Conservation (phyloP, 768 basidiomycete species). For the Tulasnella sp. region DNA sequence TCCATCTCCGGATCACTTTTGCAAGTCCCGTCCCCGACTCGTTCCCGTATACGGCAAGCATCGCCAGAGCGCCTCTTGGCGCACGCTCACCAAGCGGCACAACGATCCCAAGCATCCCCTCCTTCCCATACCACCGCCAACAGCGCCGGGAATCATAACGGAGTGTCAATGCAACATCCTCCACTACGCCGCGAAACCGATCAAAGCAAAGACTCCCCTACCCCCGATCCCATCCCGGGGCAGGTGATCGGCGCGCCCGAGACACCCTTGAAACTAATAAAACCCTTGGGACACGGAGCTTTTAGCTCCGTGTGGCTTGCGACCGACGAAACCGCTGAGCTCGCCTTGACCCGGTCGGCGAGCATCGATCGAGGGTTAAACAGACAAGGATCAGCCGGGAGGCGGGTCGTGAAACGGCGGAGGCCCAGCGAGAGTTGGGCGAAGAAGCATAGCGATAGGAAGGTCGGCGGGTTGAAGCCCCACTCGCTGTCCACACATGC, state of each 20-base stretch:
- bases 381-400: constrained; percentile 17
- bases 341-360: constrained; percentile 12
- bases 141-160: neutral
- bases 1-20: too few relatives aligned
- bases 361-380: constrained; percentile 13
- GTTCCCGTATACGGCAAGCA: neutral
- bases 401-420: constrained; percentile 22
- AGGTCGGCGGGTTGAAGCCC: constrained; percentile 17
- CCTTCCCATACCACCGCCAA: neutral
- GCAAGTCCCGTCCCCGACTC: neutral
- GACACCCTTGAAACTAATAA: constrained; percentile 30
- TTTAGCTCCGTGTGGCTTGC: constrained; percentile 73
- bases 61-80: constrained; percentile 8
- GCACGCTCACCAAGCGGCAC: neutral
- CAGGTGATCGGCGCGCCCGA: constrained; percentile 12
- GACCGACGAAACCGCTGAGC: constrained; percentile 30
- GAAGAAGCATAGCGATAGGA: constrained; percentile 10
- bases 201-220: neutral
- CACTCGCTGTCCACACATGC: neutral
- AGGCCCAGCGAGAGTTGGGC: constrained; percentile 18
- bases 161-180: neutral
- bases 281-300: constrained; percentile 54
- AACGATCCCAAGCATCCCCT: too few relatives aligned
- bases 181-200: constrained; percentile 11
- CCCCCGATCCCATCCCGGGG: constrained; percentile 1